Evolutionary conservation across 2,329 filamentous ascomycete genomes (phyloP).

Genomic region (Fusarium verrucosum): DNA sequence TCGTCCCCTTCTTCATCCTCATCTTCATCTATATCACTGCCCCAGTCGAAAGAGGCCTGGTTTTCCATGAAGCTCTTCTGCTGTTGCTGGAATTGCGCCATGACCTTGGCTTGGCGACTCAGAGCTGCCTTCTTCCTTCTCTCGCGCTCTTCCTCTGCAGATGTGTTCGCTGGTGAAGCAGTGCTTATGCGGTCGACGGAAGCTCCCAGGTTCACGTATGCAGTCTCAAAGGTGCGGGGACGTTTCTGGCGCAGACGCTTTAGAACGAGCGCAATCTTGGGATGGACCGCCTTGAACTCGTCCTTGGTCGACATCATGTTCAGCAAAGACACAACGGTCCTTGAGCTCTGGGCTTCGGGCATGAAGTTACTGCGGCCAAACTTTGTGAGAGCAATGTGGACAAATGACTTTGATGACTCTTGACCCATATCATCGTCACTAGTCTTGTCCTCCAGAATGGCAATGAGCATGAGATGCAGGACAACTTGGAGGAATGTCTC

Average conservation of each 20-base stretch:
- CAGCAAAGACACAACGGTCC: conserved; percentile 71
- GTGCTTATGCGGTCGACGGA: conserved; percentile 83
- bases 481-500: conserved; percentile 94
- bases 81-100: conserved; percentile 98
- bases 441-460: conserved; percentile 81
- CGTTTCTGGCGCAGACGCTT: conserved; percentile 86
- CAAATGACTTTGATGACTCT: conserved; percentile 71
- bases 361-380: conserved; percentile 70
- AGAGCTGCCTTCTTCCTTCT: conserved; percentile 90
- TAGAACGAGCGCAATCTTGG: conserved; percentile 85
- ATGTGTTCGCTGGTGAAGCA: conserved; percentile 77
- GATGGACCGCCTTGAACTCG: conserved; percentile 82
- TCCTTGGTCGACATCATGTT: conserved; percentile 71
- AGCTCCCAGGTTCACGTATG: conserved; percentile 71
- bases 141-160: conserved; percentile 77
- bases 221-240: conserved; percentile 75
- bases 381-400: conserved; percentile 73
- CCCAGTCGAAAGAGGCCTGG: conserved; percentile 89
- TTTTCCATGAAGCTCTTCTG: conserved; percentile 94
- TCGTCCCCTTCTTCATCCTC: conserved; percentile 75
- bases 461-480: conserved; percentile 85
- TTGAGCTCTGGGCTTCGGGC: conserved; percentile 63
- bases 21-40: conserved; percentile 77
- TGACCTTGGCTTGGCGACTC: conserved; percentile 89
- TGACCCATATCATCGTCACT: conserved; percentile 61